phyloP scores from a whole-genome alignment of 1,139 yeast species.

The Protomyces inundatus region DNA sequence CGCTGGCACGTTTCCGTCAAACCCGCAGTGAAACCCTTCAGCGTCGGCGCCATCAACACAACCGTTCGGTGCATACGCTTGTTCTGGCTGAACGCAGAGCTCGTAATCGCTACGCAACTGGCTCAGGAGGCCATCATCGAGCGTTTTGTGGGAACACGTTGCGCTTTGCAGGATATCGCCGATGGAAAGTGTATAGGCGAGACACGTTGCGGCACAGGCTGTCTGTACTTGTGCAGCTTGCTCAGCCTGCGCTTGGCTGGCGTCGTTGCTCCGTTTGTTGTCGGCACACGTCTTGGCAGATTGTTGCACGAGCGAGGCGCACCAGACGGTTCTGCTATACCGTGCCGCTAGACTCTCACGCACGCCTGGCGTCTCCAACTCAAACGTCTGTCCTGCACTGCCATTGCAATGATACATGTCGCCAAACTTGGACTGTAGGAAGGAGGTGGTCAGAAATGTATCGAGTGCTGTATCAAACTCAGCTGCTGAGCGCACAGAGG shows the following conservation, averaged over 20 bases:
- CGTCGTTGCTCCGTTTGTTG: no score
- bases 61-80: constrained; percentile 3
- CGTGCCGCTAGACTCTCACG: not conserved
- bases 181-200: constrained; percentile 3
- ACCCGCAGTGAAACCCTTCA: constrained; percentile 20
- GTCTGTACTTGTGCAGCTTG: not conserved
- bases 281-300: constrained; percentile 1
- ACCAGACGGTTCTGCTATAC: constrained; percentile 20
- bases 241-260: not conserved
- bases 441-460: not conserved
- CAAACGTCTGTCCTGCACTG: not conserved
- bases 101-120: constrained; percentile 17
- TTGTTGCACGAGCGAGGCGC: constrained; percentile 23
- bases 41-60: constrained; percentile 21
- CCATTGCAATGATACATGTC: not conserved
- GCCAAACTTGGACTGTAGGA: not conserved
- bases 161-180: constrained; percentile 5
- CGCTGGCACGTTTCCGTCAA: constrained; percentile 2
- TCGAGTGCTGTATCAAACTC: constrained; percentile 3
- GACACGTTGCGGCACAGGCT: constrained; percentile 27
- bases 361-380: not conserved
- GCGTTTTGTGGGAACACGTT: not conserved
- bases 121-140: not conserved
- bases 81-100: constrained; percentile 19
- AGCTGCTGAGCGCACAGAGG: not conserved